These are phyloP conservation scores for Purpureocillium takamizusanense DNA, from an alignment of 2,329 filamentous ascomycete genomes.

Conservation along the genomic window DNA sequence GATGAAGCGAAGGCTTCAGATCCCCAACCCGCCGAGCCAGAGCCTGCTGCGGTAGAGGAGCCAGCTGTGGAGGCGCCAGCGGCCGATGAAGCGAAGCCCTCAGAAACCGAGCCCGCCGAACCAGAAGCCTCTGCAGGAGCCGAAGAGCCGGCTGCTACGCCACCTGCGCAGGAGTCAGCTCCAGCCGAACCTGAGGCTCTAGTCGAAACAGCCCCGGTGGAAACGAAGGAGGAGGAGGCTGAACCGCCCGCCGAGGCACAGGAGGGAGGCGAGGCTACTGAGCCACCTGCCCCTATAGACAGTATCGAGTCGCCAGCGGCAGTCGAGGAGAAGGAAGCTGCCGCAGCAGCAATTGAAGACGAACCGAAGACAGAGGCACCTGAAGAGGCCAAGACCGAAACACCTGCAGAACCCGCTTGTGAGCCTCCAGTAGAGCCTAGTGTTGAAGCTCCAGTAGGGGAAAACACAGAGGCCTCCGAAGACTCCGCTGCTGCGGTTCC, in stretches of 20 bases:
- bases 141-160: not conserved
- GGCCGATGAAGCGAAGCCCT: not conserved
- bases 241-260: constrained; percentile 1
- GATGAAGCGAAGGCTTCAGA: no score
- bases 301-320: not conserved
- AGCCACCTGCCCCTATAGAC: not conserved
- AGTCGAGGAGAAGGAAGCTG: not conserved
- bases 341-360: not conserved
- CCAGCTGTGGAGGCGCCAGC: not conserved
- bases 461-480: no score
- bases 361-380: constrained; percentile 4
- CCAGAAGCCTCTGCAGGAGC: not conserved
- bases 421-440: no score
- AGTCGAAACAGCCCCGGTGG: not conserved
- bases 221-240: not conserved
- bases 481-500: no score
- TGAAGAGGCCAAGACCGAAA: no score
- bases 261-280: not conserved
- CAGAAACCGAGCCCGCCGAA: not conserved
- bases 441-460: no score
- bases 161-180: not conserved
- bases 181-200: constrained; percentile 1
- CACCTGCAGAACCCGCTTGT: no score
- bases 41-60: not conserved
- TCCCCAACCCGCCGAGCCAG: not conserved